Evolutionary conservation across 2,329 filamentous ascomycete species (phyloP).

Genomic region (Paramyrothecium roridum): DNA sequence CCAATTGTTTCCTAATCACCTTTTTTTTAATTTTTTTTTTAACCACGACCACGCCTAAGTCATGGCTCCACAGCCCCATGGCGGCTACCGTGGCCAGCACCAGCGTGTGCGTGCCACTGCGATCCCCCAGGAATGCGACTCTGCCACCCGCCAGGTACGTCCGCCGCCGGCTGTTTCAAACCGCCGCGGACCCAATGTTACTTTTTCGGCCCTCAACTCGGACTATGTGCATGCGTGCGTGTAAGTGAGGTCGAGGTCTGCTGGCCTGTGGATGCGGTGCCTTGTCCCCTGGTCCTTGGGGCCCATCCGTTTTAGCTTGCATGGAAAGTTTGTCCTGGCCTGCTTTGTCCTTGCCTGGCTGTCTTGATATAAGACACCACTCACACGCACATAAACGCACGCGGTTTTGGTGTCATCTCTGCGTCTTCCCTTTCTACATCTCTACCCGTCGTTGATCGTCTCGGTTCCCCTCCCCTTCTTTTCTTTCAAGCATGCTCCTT

Average conservation of each 20-base stretch:
- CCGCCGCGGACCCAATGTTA: neutral
- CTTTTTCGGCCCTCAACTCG: neutral
- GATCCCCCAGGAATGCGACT: neutral
- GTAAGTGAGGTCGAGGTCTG: too few relatives aligned
- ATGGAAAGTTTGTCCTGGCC: too few relatives aligned
- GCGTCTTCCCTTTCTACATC: neutral
- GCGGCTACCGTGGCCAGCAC: constrained; percentile 1
- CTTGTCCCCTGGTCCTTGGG: too few relatives aligned
- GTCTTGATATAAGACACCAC: neutral
- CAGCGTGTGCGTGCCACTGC: neutral
- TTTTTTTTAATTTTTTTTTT: too few relatives aligned
- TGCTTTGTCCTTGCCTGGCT: too few relatives aligned
- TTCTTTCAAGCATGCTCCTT: neutral
- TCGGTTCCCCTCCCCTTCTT: neutral
- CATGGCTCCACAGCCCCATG: neutral
- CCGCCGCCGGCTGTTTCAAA: neutral
- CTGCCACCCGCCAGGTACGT: neutral
- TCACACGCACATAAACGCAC: neutral
- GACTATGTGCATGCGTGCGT: neutral
- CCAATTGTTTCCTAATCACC: neutral
- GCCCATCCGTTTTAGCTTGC: too few relatives aligned
- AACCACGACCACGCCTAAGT: neutral
- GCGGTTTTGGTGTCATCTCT: neutral
- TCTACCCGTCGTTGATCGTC: neutral
- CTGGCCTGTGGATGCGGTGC: neutral